Conservation (phyloP, 331 rosid genomes). For the Malus hybrid region DNA sequence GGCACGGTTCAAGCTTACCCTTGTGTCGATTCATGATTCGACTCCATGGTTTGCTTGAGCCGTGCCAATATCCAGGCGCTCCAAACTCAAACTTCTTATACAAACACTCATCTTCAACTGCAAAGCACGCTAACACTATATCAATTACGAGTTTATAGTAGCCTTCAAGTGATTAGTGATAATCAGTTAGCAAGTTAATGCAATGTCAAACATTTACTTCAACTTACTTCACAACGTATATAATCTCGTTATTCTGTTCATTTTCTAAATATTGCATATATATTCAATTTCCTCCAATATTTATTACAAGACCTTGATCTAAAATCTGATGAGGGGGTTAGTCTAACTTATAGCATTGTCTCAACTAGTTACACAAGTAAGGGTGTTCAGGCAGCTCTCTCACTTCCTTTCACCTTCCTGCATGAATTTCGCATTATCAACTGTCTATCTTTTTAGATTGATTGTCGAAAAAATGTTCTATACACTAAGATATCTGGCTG, state of each 20-base stretch:
- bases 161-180: not conserved
- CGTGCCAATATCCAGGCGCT: slow-evolving; percentile 38
- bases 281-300: not conserved
- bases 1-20: slow-evolving; percentile 49
- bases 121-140: not conserved
- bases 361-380: not conserved
- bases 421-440: too few relatives aligned
- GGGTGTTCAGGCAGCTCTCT: not conserved
- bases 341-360: not conserved
- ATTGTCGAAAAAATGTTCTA: too few relatives aligned
- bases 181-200: not conserved
- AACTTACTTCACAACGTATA: not conserved
- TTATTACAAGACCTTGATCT: not conserved
- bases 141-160: not conserved
- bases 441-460: too few relatives aligned
- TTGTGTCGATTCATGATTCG: slow-evolving; percentile 4
- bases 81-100: not conserved
- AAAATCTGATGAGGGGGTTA: not conserved
- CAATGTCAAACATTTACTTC: not conserved
- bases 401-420: not conserved
- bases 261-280: not conserved
- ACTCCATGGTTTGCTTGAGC: slow-evolving; percentile 36
- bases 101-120: not conserved
- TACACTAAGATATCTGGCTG: not conserved
- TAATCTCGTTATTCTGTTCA: not conserved